Evolutionary conservation across 257 asterid genomes (phyloP).

Genomic region (Solanum lycopersicoides): DNA sequence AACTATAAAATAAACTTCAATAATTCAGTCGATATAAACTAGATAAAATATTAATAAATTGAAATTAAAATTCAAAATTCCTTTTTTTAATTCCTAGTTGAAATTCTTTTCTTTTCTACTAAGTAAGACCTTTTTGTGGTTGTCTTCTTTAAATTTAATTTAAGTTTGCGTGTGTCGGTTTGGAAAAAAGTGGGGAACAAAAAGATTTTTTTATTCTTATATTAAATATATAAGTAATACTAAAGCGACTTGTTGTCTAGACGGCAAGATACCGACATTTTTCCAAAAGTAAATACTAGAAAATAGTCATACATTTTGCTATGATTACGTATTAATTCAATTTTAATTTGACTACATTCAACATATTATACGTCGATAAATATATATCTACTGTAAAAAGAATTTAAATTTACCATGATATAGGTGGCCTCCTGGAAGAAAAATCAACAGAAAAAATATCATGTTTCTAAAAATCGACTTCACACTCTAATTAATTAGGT

Average conservation of each 20-base stretch:
- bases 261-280: background rate
- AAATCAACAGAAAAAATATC: background rate
- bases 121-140: background rate
- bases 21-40: background rate
- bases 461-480: too few relatives aligned
- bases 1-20: too few relatives aligned
- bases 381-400: background rate
- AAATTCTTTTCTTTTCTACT: background rate
- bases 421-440: background rate
- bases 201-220: background rate
- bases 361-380: background rate
- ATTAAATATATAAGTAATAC: background rate
- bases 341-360: background rate
- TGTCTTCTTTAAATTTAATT: background rate
- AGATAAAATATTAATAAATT: too few relatives aligned
- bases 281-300: background rate
- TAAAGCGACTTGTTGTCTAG: background rate
- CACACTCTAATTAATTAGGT: too few relatives aligned
- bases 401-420: background rate
- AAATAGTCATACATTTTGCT: background rate
- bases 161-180: background rate
- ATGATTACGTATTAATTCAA: background rate
- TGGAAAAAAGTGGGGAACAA: background rate
- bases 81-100: background rate
- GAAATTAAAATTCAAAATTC: background rate